These are phyloP conservation scores for Epicoccum sorghinum DNA, from an alignment of 2,329 filamentous ascomycete species.

Conservation along the genomic window DNA sequence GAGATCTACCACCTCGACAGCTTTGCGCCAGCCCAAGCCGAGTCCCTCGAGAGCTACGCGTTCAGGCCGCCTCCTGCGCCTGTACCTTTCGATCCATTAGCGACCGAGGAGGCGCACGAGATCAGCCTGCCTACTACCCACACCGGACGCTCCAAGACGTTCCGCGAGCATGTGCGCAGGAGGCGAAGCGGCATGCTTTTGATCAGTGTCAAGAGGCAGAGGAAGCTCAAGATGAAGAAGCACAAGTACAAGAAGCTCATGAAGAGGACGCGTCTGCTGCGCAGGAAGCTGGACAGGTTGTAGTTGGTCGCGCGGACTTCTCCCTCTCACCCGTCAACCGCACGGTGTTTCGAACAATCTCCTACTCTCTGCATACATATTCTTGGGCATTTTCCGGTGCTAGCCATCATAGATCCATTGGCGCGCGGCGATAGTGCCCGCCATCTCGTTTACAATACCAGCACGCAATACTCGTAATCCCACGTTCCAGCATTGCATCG, in stretches of 20 bases:
- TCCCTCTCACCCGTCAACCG: slow-evolving; percentile 3
- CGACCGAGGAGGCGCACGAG: slow-evolving; percentile 23
- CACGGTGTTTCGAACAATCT: slow-evolving; percentile 39
- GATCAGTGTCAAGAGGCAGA: slow-evolving; percentile 89
- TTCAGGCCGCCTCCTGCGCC: slow-evolving; percentile 87
- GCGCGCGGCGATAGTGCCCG: slow-evolving; percentile 29
- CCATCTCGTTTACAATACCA: slow-evolving; percentile 38
- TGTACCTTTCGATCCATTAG: slow-evolving; percentile 57
- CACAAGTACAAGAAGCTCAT: slow-evolving; percentile 99
- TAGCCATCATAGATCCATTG: slow-evolving; percentile 33
- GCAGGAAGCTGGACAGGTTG: slow-evolving; percentile 72
- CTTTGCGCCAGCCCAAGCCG: slow-evolving; percentile 29
- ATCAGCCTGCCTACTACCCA: slow-evolving; percentile 17
- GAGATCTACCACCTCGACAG: slow-evolving; percentile 45
- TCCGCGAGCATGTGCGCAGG: slow-evolving; percentile 29
- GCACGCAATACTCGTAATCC: slow-evolving; percentile 18
- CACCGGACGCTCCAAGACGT: slow-evolving; percentile 31
- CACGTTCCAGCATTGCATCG: slow-evolving; percentile 32
- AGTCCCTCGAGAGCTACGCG: slow-evolving; percentile 49
- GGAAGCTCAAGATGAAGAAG: slow-evolving; percentile 99
- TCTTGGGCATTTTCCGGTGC: slow-evolving; percentile 27
- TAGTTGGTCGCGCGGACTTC: slow-evolving; percentile 23
- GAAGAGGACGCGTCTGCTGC: slow-evolving; percentile 85
- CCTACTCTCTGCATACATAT: slow-evolving; percentile 27
- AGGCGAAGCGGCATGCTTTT: slow-evolving; percentile 67